phyloP scores from a whole-genome alignment of 2,329 filamentous ascomycete genomes.

The Diatrype stigma region DNA sequence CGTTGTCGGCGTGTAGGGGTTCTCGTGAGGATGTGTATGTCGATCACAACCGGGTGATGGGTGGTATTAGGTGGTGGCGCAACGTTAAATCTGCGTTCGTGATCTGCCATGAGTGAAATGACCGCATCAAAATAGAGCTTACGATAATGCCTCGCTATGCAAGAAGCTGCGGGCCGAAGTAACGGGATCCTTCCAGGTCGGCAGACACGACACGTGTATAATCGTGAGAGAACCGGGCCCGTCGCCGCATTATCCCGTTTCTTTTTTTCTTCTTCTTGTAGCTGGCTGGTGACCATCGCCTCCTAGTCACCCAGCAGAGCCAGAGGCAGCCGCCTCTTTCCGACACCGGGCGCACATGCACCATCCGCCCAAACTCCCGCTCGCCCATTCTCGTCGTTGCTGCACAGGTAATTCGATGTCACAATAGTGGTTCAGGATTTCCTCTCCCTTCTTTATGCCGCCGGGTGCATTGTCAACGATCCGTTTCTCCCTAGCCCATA shows the following conservation, averaged over 20 bases:
- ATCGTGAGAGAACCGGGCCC: conserved; percentile 20
- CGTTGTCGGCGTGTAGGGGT: not conserved
- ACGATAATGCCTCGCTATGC: not conserved
- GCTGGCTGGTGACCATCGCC: not conserved
- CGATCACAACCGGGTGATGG: not conserved
- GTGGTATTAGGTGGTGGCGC: not conserved
- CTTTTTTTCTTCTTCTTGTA: conserved; percentile 5
- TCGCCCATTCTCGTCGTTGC: conserved; percentile 82
- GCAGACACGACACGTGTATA: conserved; percentile 24
- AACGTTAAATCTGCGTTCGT: not conserved
- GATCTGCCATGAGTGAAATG: not conserved
- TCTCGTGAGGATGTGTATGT: not conserved
- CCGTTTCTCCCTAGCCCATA: conserved; percentile 58
- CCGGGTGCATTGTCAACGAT: conserved; percentile 46
- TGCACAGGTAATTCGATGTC: conserved; percentile 75
- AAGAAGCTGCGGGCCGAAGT: not conserved
- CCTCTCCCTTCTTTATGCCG: conserved; percentile 73
- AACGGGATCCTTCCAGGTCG: conserved; percentile 8
- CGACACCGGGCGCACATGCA: conserved; percentile 84
- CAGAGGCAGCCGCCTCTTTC: conserved; percentile 54
- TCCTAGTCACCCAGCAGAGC: conserved; percentile 10
- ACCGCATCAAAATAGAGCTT: not conserved
- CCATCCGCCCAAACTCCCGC: conserved; percentile 79
- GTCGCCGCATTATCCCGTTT: conserved; percentile 2
- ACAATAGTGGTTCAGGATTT: conserved; percentile 93